Evolutionary conservation across 2,329 filamentous ascomycete genomes (phyloP).

Genomic region (Pseudopithomyces chartarum): DNA sequence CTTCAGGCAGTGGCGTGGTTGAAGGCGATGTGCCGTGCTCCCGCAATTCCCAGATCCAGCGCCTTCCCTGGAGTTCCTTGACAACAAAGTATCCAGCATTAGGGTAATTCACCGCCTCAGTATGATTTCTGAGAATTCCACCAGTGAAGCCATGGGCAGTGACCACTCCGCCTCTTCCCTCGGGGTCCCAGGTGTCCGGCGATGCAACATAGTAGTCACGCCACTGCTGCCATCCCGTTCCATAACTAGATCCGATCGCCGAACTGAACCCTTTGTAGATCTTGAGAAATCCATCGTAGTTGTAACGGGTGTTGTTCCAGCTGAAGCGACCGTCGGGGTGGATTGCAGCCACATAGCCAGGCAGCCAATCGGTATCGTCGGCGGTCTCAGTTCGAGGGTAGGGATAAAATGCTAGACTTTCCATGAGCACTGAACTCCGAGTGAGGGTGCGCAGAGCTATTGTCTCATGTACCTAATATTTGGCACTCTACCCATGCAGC

Average conservation of each 20-base stretch:
- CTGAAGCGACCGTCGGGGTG: constrained; percentile 3
- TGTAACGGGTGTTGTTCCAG: constrained; percentile 9
- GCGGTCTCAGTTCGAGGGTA: constrained; percentile 5
- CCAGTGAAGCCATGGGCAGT: constrained; percentile 6
- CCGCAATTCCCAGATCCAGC: constrained; percentile 9
- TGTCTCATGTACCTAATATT: neutral
- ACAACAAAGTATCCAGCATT: constrained; percentile 8
- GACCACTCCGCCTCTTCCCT: constrained; percentile 5
- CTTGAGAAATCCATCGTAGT: constrained; percentile 4
- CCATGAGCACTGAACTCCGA: no score
- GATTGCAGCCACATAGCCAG: neutral
- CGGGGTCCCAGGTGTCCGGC: constrained; percentile 9
- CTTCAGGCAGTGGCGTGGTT: neutral
- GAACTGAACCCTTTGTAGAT: constrained; percentile 5
- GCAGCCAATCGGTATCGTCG: constrained; percentile 7
- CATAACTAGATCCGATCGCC: constrained; percentile 5
- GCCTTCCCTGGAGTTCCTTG: constrained; percentile 6
- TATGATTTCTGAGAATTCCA: neutral
- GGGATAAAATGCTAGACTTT: constrained; percentile 7
- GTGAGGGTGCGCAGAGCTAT: no score
- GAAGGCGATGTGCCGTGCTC: constrained; percentile 6
- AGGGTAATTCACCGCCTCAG: neutral
- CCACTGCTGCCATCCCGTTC: constrained; percentile 7
- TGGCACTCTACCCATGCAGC: constrained; percentile 11
- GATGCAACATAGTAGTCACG: constrained; percentile 13